Base-by-base conservation (phyloP, 257 asterid species). In the Datura wrightii region DNA sequence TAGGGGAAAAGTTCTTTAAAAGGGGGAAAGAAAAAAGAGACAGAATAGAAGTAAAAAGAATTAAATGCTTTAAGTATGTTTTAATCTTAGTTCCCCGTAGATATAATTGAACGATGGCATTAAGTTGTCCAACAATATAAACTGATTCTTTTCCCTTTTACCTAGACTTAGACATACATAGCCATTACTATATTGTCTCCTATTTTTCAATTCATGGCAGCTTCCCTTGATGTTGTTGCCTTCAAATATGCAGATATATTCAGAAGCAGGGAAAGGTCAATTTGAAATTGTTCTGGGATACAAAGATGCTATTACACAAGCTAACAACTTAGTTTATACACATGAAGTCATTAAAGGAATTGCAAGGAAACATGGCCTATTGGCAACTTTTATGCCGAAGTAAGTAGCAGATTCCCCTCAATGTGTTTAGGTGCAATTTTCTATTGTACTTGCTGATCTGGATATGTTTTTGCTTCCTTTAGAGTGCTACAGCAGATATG, bases 381-480 rank as follows among this genome's bases (percentile, higher is more conserved):
- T 94, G 88, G 98, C 98, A 6, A 96, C 98, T 82, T 96, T 96
- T 92, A 88, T 92, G 85, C 99, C 99, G 4, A 96, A 94, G 98
- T 95, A 91, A 55, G 96, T 90, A 81, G 79, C 37, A 82, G 59
- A 54, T 58, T 53, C 59, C 50, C 2, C 70, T 15, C 13, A 71
- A n/a, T 48, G 19, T 18, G 8, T 79, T 41, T 1, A 8, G 52
- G 52, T 39, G 52, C 53, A 37, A 4, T 8, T 55, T 55, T 55
- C 14, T n/a, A 0, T 53, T 3, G 9, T 36, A 79, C 83, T 37
- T 79, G 48, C 5, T 34, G 37, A 58, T 55, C n/a, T 0, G 5
- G 50, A 79, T 8, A 36, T 9, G 19, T 53, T 41, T 69, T 69
- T 69, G 36, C 80, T 72, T 71, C 54, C 59, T 46, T 46, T 48